A percentile compares a stretch with the other conserved stretches of the same genome.
Evolutionary conservation across 176 grass and related monocot species (phyloP).

Genomic region (Lolium multiflorum): DNA sequence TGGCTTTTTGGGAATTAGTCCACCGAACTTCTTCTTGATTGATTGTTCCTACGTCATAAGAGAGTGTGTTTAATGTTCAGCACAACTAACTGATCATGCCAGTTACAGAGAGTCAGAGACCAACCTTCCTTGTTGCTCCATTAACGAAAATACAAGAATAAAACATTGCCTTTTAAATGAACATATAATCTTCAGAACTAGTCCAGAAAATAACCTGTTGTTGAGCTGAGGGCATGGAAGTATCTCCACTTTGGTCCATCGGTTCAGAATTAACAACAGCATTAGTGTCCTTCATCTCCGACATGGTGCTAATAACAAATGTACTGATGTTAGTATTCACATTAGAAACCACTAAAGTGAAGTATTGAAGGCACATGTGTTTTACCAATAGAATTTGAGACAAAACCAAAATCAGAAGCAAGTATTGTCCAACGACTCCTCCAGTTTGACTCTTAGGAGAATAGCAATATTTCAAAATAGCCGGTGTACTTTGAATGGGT

Average conservation of each 20-base stretch:
- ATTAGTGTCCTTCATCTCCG: constrained; percentile 48
- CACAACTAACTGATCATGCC: not conserved
- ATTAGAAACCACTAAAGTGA: not conserved
- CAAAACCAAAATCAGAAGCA: constrained; percentile 17
- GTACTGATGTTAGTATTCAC: not conserved
- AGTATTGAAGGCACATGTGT: not conserved
- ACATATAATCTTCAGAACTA: constrained; percentile 16
- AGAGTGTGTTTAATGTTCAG: constrained; percentile 28
- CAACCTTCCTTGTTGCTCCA: constrained; percentile 1
- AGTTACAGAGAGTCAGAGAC: constrained; percentile 4
- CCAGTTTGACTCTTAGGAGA: not conserved
- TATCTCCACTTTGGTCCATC: constrained; percentile 65
- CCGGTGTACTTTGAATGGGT: not conserved
- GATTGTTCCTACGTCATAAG: constrained; percentile 61
- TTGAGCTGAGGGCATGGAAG: constrained; percentile 78
- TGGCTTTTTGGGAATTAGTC: constrained; percentile 85
- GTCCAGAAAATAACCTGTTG: constrained; percentile 63
- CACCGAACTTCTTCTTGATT: constrained; percentile 92
- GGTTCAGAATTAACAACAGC: constrained; percentile 47
- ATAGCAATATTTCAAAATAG: not conserved
- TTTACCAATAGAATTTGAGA: not conserved
- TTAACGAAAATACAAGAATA: constrained; percentile 4
- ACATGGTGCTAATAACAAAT: constrained; percentile 47
- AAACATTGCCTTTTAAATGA: not conserved
- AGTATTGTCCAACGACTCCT: not conserved